Evolutionary conservation across 2,329 filamentous ascomycete species (phyloP).

Genomic region (Aspergillus texensis): DNA sequence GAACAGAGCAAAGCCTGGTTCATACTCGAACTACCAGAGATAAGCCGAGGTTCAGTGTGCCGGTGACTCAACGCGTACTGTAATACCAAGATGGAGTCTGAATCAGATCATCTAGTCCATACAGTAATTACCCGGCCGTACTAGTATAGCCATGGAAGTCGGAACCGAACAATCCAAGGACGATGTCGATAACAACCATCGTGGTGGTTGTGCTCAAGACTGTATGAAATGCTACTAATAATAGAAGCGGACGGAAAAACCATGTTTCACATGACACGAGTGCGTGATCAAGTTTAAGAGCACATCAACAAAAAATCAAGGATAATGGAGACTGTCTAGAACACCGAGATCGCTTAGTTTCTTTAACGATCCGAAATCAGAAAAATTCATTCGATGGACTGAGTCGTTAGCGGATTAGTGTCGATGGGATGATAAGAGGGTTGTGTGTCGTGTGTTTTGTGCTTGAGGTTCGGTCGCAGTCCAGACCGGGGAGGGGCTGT

Average conservation of each 20-base stretch:
- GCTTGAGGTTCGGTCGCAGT: background rate
- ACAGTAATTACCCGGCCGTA: background rate
- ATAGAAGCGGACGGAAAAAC: background rate
- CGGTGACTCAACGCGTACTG: background rate
- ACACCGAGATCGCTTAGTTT: background rate
- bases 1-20: background rate
- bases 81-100: background rate
- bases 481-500: slow-evolving; percentile 1
- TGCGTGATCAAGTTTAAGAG: background rate
- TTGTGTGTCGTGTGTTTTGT: background rate
- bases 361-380: background rate
- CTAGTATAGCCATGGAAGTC: background rate
- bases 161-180: background rate
- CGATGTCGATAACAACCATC: background rate
- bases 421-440: background rate
- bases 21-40: background rate
- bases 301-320: background rate
- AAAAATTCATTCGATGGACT: background rate
- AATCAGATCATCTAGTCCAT: background rate
- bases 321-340: background rate
- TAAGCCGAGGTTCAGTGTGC: background rate
- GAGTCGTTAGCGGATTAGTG: background rate
- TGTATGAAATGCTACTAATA: background rate
- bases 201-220: background rate
- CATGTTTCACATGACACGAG: background rate